Conservation (phyloP, 2,329 filamentous ascomycete genomes). For the Apiospora koreana region DNA sequence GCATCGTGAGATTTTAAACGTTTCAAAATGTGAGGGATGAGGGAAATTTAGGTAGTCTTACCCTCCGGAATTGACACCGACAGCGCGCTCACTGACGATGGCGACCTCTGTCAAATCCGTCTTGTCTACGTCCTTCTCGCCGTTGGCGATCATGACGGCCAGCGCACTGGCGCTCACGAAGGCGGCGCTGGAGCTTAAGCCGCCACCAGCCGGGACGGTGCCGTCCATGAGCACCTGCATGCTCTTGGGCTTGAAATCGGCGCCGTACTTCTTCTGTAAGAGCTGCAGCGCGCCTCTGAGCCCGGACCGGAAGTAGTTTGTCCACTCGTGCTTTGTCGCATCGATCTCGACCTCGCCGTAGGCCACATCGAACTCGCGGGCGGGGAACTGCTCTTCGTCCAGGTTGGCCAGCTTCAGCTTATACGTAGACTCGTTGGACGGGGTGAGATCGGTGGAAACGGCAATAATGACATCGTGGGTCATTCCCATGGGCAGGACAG, state of each 20-base stretch:
- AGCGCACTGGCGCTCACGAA: slow-evolving; percentile 90
- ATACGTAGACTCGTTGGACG: slow-evolving; percentile 53
- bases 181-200: slow-evolving; percentile 89
- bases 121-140: slow-evolving; percentile 78
- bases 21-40: neutral
- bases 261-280: slow-evolving; percentile 65
- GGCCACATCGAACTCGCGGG: slow-evolving; percentile 73
- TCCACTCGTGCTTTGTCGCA: slow-evolving; percentile 85
- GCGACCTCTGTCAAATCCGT: slow-evolving; percentile 89
- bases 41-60: slow-evolving; percentile 42
- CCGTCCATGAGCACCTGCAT: slow-evolving; percentile 92
- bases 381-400: slow-evolving; percentile 71
- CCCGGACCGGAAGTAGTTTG: slow-evolving; percentile 97
- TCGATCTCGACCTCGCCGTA: slow-evolving; percentile 74
- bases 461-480: slow-evolving; percentile 89
- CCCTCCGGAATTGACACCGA: slow-evolving; percentile 96
- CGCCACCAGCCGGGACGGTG: slow-evolving; percentile 87
- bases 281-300: slow-evolving; percentile 79
- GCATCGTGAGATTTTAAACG: slow-evolving; percentile 8
- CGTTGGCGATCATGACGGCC: slow-evolving; percentile 85
- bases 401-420: slow-evolving; percentile 81
- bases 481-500: slow-evolving; percentile 93
- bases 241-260: slow-evolving; percentile 65
- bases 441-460: slow-evolving; percentile 56
- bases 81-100: slow-evolving; percentile 89